Conservation (phyloP, 2,329 filamentous ascomycete genomes). For the Ramularia collo-cygni region DNA sequence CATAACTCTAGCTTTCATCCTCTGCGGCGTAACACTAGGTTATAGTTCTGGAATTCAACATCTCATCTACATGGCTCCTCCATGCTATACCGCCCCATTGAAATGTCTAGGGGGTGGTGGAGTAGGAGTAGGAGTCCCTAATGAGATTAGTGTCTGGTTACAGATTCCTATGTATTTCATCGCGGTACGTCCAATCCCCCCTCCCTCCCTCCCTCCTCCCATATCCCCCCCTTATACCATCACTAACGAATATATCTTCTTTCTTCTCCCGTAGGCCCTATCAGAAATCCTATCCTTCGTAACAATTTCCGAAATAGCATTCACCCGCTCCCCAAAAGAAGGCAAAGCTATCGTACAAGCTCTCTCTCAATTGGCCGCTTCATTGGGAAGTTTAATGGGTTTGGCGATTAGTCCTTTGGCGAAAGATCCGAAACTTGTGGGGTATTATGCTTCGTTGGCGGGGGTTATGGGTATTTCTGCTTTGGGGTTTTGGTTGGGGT, state of each 20-base stretch:
- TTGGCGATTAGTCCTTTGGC: slow-evolving; percentile 27
- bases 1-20: slow-evolving; percentile 7
- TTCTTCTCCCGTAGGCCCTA: slow-evolving; percentile 22
- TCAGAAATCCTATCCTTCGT: slow-evolving; percentile 40
- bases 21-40: slow-evolving; percentile 9
- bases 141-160: slow-evolving; percentile 34
- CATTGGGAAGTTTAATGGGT: slow-evolving; percentile 27
- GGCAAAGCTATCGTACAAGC: slow-evolving; percentile 37
- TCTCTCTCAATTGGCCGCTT: slow-evolving; percentile 29
- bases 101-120: no score
- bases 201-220: no score
- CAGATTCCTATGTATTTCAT: slow-evolving; percentile 37
- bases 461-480: no score
- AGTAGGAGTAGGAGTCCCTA: slow-evolving; percentile 21
- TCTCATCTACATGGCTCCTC: slow-evolving; percentile 26
- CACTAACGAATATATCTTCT: no score
- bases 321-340: slow-evolving; percentile 36
- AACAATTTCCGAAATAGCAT: slow-evolving; percentile 39
- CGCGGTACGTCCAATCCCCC: slow-evolving; percentile 13
- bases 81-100: slow-evolving; percentile 35
- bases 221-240: no score
- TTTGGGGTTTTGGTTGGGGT: no score
- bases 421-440: slow-evolving; percentile 10
- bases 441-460: slow-evolving; percentile 8
- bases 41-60: slow-evolving; percentile 19